phyloP scores from a whole-genome alignment of 495 filamentous ascomycete genomes.

The Symbiotaphrina buchneri region DNA sequence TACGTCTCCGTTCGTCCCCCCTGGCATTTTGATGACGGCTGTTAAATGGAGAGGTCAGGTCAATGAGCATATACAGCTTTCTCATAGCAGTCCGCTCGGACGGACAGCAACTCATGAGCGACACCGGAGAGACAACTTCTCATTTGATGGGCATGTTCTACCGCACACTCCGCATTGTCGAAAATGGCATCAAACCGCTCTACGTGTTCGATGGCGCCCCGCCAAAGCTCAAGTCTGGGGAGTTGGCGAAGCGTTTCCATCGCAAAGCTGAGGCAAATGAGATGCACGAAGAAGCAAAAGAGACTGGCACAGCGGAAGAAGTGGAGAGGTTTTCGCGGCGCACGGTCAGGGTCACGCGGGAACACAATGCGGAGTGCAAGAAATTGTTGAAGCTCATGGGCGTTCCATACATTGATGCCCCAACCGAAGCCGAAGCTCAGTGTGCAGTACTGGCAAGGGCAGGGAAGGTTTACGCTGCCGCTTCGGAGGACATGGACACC shows the following conservation, averaged over 20 bases:
- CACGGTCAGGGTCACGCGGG: conserved; percentile 83
- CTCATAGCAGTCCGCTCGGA: conserved; percentile 91
- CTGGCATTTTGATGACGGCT: background rate
- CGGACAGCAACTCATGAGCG: conserved; percentile 85
- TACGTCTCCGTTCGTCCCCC: conserved; percentile 22
- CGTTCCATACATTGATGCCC: conserved; percentile 82
- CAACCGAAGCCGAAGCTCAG: conserved; percentile 93
- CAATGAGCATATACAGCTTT: conserved; percentile 98
- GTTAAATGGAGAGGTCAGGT: conserved; percentile 25
- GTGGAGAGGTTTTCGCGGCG: conserved; percentile 93
- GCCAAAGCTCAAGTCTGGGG: conserved; percentile 89
- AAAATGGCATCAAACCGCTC: conserved; percentile 95
- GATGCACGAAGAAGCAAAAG: conserved; percentile 82
- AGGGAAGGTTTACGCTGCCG: conserved; percentile 90
- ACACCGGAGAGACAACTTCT: conserved; percentile 86
- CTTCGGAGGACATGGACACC: conserved; percentile 98
- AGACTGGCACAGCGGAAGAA: conserved; percentile 90
- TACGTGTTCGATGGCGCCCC: conserved; percentile 96
- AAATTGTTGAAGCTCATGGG: conserved; percentile 81
- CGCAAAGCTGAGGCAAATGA: conserved; percentile 78
- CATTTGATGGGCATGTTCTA: conserved; percentile 99
- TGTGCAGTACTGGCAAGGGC: conserved; percentile 79
- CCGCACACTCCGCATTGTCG: conserved; percentile 90
- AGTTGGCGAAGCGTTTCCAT: conserved; percentile 80
- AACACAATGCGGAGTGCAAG: conserved; percentile 93